Base-by-base conservation (phyloP, 2,329 filamentous ascomycete species). In the Alternaria postmessia region DNA sequence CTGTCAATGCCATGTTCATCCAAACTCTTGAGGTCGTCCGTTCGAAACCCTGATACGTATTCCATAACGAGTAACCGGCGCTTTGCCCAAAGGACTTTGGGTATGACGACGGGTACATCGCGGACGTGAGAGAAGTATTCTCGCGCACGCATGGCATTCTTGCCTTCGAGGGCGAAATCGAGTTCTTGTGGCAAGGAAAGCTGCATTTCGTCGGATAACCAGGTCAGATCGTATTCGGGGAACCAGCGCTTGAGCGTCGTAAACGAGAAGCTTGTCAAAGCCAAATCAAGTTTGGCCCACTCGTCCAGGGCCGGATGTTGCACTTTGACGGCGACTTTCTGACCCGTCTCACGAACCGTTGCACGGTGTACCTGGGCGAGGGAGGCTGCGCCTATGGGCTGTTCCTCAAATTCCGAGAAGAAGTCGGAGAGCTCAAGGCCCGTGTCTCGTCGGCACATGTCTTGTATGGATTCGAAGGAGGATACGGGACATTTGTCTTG, bases 401-500 rank as follows among this genome's bases (percentile, higher is more conserved):
- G 82, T 28, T 84, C 81, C 1, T 91, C 88, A 74, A 99, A 99
- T 4, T 93, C 89, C 14, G 90, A 92, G 75, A 99, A 99, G 75
- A 91, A 89, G 59, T 96, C 91, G 68, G 87, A 88, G 30, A 99
- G 85, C 44, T 88, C 86, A 61, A 88, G 84, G 11, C 93, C 92
- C 0, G 93, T 98, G 71, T 99, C 95, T 51, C 86, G 83, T 55
- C 88, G 81, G 69, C 96, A 96, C 93, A 99, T 95, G 28, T 88
- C 84, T 75, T 93, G 86, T 65, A 99, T 91, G 28, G 92, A 95
- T 67, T 92, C 89, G 73, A 91, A 90, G 2, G 93, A 94, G 5
- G 94, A 97, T 6, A 98, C 89, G 0, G 95, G 95, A 74, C 95
- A 99, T 80, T 91, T 91, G 81, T 99, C 96, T 80, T 99, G 95